Percentiles rank a stretch among this genome's conserved stretches.
These are phyloP conservation scores for Picochlorum sp. DNA, from an alignment of 139 green algal species.

Conservation along the genomic window DNA sequence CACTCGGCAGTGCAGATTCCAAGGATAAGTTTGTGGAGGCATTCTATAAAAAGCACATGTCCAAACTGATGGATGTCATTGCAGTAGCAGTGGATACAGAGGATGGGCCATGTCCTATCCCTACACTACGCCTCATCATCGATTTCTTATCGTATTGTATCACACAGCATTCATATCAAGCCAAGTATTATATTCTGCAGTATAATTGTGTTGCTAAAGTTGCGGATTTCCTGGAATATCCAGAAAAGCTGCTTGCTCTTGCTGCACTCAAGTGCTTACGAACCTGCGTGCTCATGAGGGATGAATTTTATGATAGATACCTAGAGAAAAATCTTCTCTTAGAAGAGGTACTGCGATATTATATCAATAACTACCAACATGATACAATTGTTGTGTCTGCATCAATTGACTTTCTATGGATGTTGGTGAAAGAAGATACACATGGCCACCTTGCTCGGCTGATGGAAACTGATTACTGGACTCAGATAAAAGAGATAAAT, in stretches of 20 bases:
- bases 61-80: conserved; percentile 40
- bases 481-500: conserved; percentile 14
- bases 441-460: conserved; percentile 25
- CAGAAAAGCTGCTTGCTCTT: conserved; percentile 78
- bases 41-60: conserved; percentile 87
- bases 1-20: conserved; percentile 61
- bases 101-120: neutral
- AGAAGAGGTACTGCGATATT: conserved; percentile 68
- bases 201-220: conserved; percentile 80
- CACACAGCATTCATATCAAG: conserved; percentile 68
- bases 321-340: conserved; percentile 69
- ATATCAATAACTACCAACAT: conserved; percentile 70
- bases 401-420: conserved; percentile 34
- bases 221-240: conserved; percentile 63
- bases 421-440: conserved; percentile 48
- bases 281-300: conserved; percentile 73
- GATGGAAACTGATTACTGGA: conserved; percentile 17
- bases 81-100: neutral
- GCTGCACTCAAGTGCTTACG: conserved; percentile 88
- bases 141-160: conserved; percentile 95
- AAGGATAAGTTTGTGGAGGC: conserved; percentile 88
- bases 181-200: conserved; percentile 84
- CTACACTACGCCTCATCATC: conserved; percentile 66
- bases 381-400: conserved; percentile 35
- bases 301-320: conserved; percentile 80